Evolutionary conservation across 2,329 filamentous ascomycete genomes (phyloP).

Genomic region (Exophiala xenobiotica): DNA sequence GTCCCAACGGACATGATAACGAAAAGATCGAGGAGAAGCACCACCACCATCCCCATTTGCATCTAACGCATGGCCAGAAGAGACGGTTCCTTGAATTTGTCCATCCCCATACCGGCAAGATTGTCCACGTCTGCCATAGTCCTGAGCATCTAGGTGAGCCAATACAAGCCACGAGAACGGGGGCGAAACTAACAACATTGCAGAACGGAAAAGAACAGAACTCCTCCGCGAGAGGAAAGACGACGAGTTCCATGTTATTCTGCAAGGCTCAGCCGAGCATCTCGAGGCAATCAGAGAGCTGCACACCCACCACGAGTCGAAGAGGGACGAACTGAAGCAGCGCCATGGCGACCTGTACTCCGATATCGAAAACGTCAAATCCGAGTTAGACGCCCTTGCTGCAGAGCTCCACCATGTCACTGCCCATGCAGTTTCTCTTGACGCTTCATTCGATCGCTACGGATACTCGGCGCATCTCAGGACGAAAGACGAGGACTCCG

Average conservation of each 20-base stretch:
- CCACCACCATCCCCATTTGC: slow-evolving; percentile 31
- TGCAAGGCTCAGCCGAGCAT: slow-evolving; percentile 23
- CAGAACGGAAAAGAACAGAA: slow-evolving; percentile 15
- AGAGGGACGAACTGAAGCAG: slow-evolving; percentile 48
- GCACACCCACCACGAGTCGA: slow-evolving; percentile 54
- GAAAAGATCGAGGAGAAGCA: slow-evolving; percentile 3
- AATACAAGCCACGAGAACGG: slow-evolving; percentile 37
- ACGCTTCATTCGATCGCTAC: slow-evolving; percentile 63
- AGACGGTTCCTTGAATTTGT: slow-evolving; percentile 54
- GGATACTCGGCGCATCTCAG: slow-evolving; percentile 61
- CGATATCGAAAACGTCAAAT: slow-evolving; percentile 57
- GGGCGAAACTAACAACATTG: slow-evolving; percentile 7
- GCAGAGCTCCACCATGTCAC: slow-evolving; percentile 55
- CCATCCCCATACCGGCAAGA: slow-evolving; percentile 53
- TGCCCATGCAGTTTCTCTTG: slow-evolving; percentile 55
- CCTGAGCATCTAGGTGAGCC: slow-evolving; percentile 50
- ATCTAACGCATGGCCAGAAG: slow-evolving; percentile 34
- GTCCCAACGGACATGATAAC: not conserved
- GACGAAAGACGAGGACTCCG: slow-evolving; percentile 42
- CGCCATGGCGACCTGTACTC: slow-evolving; percentile 54
- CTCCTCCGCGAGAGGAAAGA: slow-evolving; percentile 8
- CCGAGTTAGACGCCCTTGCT: slow-evolving; percentile 54
- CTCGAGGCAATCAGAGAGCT: slow-evolving; percentile 48
- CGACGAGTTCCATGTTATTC: slow-evolving; percentile 20
- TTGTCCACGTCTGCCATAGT: slow-evolving; percentile 55